Percentiles rank a stretch among this genome's conserved stretches.
Evolutionary conservation across 257 asterid genomes (phyloP).

Genomic region (Schizonepeta tenuifolia): DNA sequence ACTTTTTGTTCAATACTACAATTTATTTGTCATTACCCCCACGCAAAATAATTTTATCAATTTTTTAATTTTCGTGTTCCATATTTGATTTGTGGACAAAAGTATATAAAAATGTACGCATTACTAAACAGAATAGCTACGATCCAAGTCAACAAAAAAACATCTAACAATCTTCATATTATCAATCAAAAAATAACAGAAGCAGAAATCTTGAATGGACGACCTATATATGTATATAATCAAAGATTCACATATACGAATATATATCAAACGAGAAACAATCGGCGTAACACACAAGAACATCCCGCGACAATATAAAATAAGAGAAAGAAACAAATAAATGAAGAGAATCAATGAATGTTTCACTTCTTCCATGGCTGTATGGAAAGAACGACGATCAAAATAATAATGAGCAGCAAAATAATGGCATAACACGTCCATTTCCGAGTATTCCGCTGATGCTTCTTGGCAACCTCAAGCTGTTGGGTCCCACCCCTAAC

Average conservation of each 20-base stretch:
- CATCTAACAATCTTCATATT: neutral
- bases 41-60: no score
- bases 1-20: no score
- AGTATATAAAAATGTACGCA: constrained; percentile 2
- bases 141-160: constrained; percentile 6
- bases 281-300: neutral
- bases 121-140: constrained; percentile 20
- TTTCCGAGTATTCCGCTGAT: constrained; percentile 65
- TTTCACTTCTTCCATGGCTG: constrained; percentile 61
- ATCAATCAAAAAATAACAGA: neutral
- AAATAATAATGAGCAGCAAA: constrained; percentile 48
- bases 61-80: no score
- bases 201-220: neutral
- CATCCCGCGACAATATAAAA: neutral
- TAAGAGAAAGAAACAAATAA: neutral
- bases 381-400: constrained; percentile 58
- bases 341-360: neutral
- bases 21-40: no score
- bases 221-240: neutral
- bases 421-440: constrained; percentile 62
- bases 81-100: no score
- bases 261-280: neutral
- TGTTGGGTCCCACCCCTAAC: constrained; percentile 59
- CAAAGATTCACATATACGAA: neutral
- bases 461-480: constrained; percentile 59